Base-by-base conservation (phyloP, 441 rosid genomes). In the Pelargonium cotyledonis region DNA sequence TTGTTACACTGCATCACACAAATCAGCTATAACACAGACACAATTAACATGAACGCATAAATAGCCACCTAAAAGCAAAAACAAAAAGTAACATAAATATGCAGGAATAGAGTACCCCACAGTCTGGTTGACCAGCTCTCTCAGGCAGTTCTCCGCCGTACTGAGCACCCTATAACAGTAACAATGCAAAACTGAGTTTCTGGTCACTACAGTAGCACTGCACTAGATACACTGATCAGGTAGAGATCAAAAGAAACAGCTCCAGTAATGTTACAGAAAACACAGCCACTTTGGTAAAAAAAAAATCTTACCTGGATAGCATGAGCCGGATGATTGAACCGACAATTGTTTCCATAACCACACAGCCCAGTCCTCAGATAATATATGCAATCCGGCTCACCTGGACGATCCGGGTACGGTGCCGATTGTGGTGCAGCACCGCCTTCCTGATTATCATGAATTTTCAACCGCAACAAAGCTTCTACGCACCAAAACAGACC, bases 321-420 rank as follows among this genome's bases (percentile, higher is more conserved):
- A 82, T 81, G 70, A 61, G 82, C 76, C 65, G 97, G 96, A 77
- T 92, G 98, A 78, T 92, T 86, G 80, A 64, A 92, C 19, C 92
- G 89, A 73, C 98, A 92, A 31, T 79, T 86, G 67, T 68, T 86
- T 65, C 96, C 97, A 76, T 84, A 92, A 53, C 92, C 89, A 70
- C 98, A 90, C 2, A 69, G 70, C 58, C 98, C 98, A 62, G 97
- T 90, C 83, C 92, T 87, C 49, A 88, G 57, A 75, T 84, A 92
- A 70, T 78, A 92, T 38, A 75, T 77, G 72, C 98, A 92, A 78
- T 92, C 92, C 9, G 88, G 86, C 77, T 83, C 89, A 23, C 91
- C 89, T 1, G 96, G 94, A 63, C 97, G 98, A 79, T 85, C 92
- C 1, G 97, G 98, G 79, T 90, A 92, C 31, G 76, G 74, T 55